Percentiles rank a stretch among this genome's conserved stretches.
Evolutionary conservation across 345 rosid species (phyloP).

Genomic region (Mallotus nudiflorus): DNA sequence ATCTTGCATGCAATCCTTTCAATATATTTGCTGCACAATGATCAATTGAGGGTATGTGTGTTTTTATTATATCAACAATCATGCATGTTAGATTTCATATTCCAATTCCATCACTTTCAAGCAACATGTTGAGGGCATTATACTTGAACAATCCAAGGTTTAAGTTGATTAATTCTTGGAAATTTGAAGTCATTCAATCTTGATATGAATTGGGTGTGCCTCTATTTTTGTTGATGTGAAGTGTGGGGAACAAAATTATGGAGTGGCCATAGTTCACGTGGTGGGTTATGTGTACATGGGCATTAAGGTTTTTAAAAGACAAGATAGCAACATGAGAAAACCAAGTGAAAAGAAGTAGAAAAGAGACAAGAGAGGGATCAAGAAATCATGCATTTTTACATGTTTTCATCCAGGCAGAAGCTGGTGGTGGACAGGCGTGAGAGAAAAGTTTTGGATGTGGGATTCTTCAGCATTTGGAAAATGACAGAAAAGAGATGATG

Average conservation of each 20-base stretch:
- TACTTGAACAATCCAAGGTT: slow-evolving; percentile 20
- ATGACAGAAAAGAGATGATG: slow-evolving; percentile 29
- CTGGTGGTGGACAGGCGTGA: slow-evolving; percentile 35
- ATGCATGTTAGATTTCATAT: slow-evolving; percentile 9
- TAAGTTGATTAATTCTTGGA: neutral
- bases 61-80: slow-evolving; percentile 2
- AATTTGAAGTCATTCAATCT: slow-evolving; percentile 9
- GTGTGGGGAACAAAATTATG: slow-evolving; percentile 40
- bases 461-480: slow-evolving; percentile 17
- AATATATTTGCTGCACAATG: neutral
- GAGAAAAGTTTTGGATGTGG: slow-evolving; percentile 8
- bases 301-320: slow-evolving; percentile 7
- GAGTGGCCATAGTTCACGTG: slow-evolving; percentile 29
- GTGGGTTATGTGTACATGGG: slow-evolving; percentile 31
- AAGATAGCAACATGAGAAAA: slow-evolving; percentile 21
- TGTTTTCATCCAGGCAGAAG: neutral
- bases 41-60: neutral
- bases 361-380: neutral
- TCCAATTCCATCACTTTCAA: slow-evolving; percentile 22
- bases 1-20: slow-evolving; percentile 18
- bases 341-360: neutral
- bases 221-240: slow-evolving; percentile 11
- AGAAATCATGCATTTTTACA: no score
- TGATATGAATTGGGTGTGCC: slow-evolving; percentile 19
- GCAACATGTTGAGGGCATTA: neutral